Conservation (phyloP, 768 basidiomycete genomes). For the Gautieria morchelliformis region DNA sequence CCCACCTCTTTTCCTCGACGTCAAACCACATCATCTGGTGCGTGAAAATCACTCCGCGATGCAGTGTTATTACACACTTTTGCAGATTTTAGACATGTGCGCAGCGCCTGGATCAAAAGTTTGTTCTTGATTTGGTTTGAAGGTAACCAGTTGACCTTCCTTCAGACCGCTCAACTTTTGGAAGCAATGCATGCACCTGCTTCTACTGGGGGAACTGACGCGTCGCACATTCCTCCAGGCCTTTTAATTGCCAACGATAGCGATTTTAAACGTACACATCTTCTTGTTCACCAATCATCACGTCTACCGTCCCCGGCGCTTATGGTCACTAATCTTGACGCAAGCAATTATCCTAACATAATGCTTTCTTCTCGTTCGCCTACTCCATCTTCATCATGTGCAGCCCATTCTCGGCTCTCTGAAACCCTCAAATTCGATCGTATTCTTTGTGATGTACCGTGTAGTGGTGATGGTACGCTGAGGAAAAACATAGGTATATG, state of each 20-base stretch:
- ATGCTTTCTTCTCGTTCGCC: slow-evolving; percentile 15
- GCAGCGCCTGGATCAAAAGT: slow-evolving; percentile 98
- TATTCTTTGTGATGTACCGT: slow-evolving; percentile 94
- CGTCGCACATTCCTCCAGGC: slow-evolving; percentile 63
- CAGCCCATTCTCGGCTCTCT: slow-evolving; percentile 17
- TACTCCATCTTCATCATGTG: slow-evolving; percentile 19
- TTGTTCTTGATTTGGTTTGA: not conserved
- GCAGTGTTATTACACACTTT: not conserved
- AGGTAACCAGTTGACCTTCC: not conserved
- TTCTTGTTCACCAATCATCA: slow-evolving; percentile 96
- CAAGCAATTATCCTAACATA: slow-evolving; percentile 72
- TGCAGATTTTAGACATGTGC: slow-evolving; percentile 92
- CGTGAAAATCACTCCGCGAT: slow-evolving; percentile 15
- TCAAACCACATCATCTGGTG: slow-evolving; percentile 84
- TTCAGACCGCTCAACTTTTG: slow-evolving; percentile 85
- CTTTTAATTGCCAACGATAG: slow-evolving; percentile 92
- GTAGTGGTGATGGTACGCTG: slow-evolving; percentile 93
- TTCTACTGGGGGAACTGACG: slow-evolving; percentile 45
- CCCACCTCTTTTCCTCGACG: slow-evolving; percentile 90
- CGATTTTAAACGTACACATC: slow-evolving; percentile 87
- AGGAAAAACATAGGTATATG: slow-evolving; percentile 94
- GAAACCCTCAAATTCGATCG: slow-evolving; percentile 75
- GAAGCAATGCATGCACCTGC: slow-evolving; percentile 67
- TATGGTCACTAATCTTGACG: slow-evolving; percentile 95
- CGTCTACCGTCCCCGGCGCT: slow-evolving; percentile 85